phyloP scores from a whole-genome alignment of 1,284 basidiomycete species.

The Spongiforma sp. region DNA sequence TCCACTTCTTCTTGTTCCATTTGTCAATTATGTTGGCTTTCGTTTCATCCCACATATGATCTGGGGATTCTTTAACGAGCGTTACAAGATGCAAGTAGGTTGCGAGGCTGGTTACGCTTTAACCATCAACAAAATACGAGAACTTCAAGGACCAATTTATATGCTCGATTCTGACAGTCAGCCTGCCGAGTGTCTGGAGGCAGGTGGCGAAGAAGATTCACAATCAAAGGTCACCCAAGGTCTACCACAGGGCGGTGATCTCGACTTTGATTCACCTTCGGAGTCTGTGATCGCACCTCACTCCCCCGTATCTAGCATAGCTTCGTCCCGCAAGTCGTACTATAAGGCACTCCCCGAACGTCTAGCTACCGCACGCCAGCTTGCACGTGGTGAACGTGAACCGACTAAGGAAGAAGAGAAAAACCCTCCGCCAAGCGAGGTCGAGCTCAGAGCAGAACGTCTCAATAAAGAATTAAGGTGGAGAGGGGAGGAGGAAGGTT shows the following conservation, averaged over 20 bases:
- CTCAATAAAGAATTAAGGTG: conserved; percentile 88
- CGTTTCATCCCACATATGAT: conserved; percentile 90
- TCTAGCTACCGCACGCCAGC: conserved; percentile 77
- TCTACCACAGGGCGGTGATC: conserved; percentile 51
- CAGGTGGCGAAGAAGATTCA: conserved; percentile 1
- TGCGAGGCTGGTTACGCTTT: conserved; percentile 84
- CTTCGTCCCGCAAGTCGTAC: conserved; percentile 75
- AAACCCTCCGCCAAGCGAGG: conserved; percentile 86
- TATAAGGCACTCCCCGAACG: conserved; percentile 76
- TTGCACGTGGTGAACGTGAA: conserved; percentile 81
- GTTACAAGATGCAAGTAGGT: conserved; percentile 78
- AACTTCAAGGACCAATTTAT: conserved; percentile 54
- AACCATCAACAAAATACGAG: conserved; percentile 68
- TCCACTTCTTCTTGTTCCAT: conserved; percentile 88
- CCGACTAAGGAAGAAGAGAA: conserved; percentile 84
- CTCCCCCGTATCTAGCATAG: conserved; percentile 64
- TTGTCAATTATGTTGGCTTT: conserved; percentile 86
- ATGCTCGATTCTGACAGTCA: conserved; percentile 22
- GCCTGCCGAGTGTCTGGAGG: conserved; percentile 3
- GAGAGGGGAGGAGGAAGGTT: conserved; percentile 78
- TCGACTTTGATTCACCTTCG: conserved; percentile 74
- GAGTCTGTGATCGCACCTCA: conserved; percentile 78
- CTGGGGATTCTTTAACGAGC: conserved; percentile 91
- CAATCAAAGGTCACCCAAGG: conserved; percentile 1
- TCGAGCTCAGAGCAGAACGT: conserved; percentile 83